Evolutionary conservation across 768 basidiomycete genomes (phyloP).

Genomic region (Amanita molliuscula): DNA sequence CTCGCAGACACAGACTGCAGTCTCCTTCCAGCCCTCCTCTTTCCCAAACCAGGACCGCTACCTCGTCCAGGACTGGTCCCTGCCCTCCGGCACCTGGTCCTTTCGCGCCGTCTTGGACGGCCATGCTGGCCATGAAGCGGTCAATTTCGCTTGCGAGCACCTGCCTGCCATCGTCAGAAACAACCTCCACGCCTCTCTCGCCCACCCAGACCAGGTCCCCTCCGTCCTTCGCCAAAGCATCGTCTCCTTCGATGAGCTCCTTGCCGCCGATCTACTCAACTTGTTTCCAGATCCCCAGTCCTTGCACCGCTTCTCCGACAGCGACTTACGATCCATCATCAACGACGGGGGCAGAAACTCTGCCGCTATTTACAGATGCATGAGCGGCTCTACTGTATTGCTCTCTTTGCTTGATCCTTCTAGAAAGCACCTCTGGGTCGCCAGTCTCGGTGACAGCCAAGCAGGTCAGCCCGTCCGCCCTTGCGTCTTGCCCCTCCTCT

Average conservation of each 20-base stretch:
- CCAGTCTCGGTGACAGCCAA: constrained; percentile 46
- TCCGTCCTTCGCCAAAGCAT: constrained; percentile 25
- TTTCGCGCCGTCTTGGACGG: constrained; percentile 42
- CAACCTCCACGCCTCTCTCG: constrained; percentile 12
- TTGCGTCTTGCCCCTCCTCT: background rate
- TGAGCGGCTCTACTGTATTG: constrained; percentile 42
- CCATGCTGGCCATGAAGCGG: constrained; percentile 39
- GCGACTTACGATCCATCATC: constrained; percentile 27
- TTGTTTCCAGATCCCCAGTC: constrained; percentile 30
- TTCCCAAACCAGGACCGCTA: constrained; percentile 39
- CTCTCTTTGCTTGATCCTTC: constrained; percentile 35
- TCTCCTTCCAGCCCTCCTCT: constrained; percentile 38
- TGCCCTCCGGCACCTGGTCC: constrained; percentile 28
- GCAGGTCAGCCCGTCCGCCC: constrained; percentile 26
- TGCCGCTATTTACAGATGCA: constrained; percentile 29
- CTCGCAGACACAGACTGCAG: constrained; percentile 24
- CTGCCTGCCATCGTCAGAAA: constrained; percentile 22
- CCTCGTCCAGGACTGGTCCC: constrained; percentile 27
- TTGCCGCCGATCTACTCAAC: constrained; percentile 25
- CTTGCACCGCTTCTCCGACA: constrained; percentile 24
- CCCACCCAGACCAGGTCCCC: constrained; percentile 13
- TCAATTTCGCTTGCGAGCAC: constrained; percentile 23
- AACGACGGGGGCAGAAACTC: constrained; percentile 28
- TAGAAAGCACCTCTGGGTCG: constrained; percentile 39
- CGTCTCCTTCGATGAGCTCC: constrained; percentile 24